Base-by-base conservation (phyloP, 2,329 filamentous ascomycete genomes). In the Fusarium bulbicola region DNA sequence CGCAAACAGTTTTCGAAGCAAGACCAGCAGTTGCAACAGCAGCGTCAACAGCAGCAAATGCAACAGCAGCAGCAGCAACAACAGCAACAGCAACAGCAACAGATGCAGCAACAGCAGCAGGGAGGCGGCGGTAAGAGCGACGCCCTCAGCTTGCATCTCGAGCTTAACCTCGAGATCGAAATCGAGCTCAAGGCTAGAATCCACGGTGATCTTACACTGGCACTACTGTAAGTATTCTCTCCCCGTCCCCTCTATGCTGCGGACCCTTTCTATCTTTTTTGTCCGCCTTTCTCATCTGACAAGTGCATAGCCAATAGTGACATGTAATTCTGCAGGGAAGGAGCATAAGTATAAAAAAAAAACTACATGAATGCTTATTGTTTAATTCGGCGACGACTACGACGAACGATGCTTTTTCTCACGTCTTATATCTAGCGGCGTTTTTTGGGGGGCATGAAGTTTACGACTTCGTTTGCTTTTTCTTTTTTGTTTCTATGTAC, bases 111-210 rank as follows among this genome's bases (percentile, higher is more conserved):
- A 37, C 66, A 70, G 18, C 70, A 75, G 30, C 60, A 69, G 20
- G 63, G 64, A 37, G 72, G 67, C 14, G 74, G 75, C 10, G 73
- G 73, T 36, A 74, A 72, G n/a, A 77, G 77, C 7, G 75, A 78
- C 36, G 65, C 77, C 32, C 83, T 95, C 79, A 92, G 92, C 80
- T 82, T 96, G 76, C 88, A 91, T 42, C 84, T 96, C 28, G 93
- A 96, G 79, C 86, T 95, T 63, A 96, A 96, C 81, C 85, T 96
- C 64, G 93, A 96, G 74, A 88, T 96, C 56, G 93, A 96, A 82
- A 93, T 96, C 70, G 92, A 94, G 77, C 87, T 96, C 69, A 96
- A 96, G 86, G 93, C 93, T 26, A 92, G 92, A 81, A 95, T 96
- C 74, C 91, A 95, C 77, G 94, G 94, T 79, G 94, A 97, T 84